Conservation (phyloP, 345 rosid genomes). For the Crucihimalaya himalaica region DNA sequence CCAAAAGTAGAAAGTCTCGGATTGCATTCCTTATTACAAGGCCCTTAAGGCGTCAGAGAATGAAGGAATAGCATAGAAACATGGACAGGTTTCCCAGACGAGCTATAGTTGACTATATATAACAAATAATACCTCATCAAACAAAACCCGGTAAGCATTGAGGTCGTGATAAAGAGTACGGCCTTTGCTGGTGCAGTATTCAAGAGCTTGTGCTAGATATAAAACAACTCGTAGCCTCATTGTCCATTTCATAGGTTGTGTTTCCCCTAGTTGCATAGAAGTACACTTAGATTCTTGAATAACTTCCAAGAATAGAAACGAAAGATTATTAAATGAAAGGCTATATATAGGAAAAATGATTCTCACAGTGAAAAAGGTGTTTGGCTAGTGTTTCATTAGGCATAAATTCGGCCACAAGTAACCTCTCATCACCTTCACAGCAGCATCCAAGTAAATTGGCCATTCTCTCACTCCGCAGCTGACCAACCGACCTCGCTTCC, state of each 20-base stretch:
- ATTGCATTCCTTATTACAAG: slow-evolving; percentile 66
- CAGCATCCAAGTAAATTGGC: slow-evolving; percentile 91
- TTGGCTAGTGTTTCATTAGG: slow-evolving; percentile 92
- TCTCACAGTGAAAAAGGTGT: slow-evolving; percentile 87
- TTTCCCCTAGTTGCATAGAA: slow-evolving; percentile 64
- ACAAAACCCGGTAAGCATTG: slow-evolving; percentile 87
- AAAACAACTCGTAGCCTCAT: slow-evolving; percentile 95
- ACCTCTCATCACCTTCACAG: slow-evolving; percentile 81
- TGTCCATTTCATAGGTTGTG: slow-evolving; percentile 96
- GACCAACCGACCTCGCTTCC: slow-evolving; percentile 92
- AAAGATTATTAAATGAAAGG: not conserved
- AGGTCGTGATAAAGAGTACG: slow-evolving; percentile 91
- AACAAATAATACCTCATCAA: slow-evolving; percentile 71
- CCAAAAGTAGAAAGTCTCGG: slow-evolving; percentile 96
- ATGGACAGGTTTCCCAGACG: not conserved
- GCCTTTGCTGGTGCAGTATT: slow-evolving; percentile 85
- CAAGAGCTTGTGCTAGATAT: slow-evolving; percentile 91
- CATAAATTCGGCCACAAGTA: slow-evolving; percentile 88
- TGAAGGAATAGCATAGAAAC: slow-evolving; percentile 12
- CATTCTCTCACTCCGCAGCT: slow-evolving; percentile 70
- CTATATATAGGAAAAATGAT: slow-evolving; percentile 1
- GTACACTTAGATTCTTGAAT: slow-evolving; percentile 1
- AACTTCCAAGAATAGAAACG: slow-evolving; percentile 1
- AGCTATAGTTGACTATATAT: not conserved
- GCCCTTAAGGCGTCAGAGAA: slow-evolving; percentile 26